Conservation (phyloP, 352 stramenopile species). For the Phytophthora foliorum region DNA sequence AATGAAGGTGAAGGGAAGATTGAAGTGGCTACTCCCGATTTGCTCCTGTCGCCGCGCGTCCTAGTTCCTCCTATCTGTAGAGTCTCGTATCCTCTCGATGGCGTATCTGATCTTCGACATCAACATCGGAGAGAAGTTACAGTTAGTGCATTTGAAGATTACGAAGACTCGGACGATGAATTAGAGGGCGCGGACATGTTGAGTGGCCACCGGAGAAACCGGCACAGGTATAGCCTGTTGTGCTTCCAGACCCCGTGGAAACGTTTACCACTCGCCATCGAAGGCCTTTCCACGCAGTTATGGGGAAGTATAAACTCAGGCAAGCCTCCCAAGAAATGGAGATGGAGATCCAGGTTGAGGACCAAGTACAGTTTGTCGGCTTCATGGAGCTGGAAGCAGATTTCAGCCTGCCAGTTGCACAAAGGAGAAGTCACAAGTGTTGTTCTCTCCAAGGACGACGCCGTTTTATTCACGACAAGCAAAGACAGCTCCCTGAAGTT, state of each 20-base stretch:
- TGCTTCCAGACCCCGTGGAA: slow-evolving; percentile 59
- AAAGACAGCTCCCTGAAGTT: slow-evolving; percentile 80
- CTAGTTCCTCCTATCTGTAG: slow-evolving; percentile 26
- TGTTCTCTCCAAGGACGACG: slow-evolving; percentile 61
- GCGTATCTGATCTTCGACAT: slow-evolving; percentile 17
- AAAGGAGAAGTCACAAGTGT: slow-evolving; percentile 69
- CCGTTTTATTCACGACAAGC: slow-evolving; percentile 69
- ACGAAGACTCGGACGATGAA: slow-evolving; percentile 53
- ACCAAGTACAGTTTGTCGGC: slow-evolving; percentile 36
- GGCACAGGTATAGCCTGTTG: slow-evolving; percentile 43
- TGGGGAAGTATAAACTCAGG: slow-evolving; percentile 43
- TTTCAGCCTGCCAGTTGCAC: slow-evolving; percentile 51
- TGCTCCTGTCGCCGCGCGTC: slow-evolving; percentile 55
- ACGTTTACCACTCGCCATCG: slow-evolving; percentile 41
- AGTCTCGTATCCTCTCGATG: slow-evolving; percentile 28
- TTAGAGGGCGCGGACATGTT: slow-evolving; percentile 10
- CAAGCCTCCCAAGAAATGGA: slow-evolving; percentile 62
- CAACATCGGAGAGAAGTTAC: slow-evolving; percentile 33
- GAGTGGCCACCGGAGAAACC: slow-evolving; percentile 3
- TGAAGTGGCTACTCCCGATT: slow-evolving; percentile 58
- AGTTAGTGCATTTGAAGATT: slow-evolving; percentile 40
- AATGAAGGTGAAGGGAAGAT: slow-evolving; percentile 59
- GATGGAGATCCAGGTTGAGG: slow-evolving; percentile 57
- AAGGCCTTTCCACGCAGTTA: slow-evolving; percentile 46
- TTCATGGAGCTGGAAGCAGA: slow-evolving; percentile 67